Percentiles rank a stretch among this genome's conserved stretches.
Evolutionary conservation across 345 rosid genomes (phyloP).

Genomic region (Gossypium bickii): DNA sequence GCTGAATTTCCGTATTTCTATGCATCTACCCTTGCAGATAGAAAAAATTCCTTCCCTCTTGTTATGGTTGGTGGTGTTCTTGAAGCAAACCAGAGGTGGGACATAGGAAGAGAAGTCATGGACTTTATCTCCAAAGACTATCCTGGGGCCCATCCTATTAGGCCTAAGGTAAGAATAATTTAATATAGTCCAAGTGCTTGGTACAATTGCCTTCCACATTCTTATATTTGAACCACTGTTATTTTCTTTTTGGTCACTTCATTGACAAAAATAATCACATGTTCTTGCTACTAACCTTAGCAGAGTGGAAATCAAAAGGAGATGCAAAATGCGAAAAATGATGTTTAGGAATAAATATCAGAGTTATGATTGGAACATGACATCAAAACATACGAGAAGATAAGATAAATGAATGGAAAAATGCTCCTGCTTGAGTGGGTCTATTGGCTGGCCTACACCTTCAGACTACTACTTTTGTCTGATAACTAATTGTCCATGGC

Average conservation of each 20-base stretch:
- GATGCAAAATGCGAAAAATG: constrained; percentile 4
- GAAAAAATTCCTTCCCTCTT: constrained; percentile 52
- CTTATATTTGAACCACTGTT: not conserved
- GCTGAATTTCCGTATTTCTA: constrained; percentile 1
- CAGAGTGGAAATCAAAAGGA: not conserved
- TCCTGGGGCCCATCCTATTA: constrained; percentile 47
- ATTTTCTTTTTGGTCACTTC: not conserved
- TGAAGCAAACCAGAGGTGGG: constrained; percentile 63
- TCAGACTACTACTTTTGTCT: not conserved
- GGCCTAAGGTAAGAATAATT: constrained; percentile 51
- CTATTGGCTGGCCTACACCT: not conserved
- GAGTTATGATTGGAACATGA: not conserved
- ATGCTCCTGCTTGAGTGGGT: not conserved
- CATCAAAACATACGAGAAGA: not conserved
- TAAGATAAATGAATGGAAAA: not conserved
- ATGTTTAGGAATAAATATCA: not conserved
- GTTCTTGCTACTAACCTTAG: constrained; percentile 6
- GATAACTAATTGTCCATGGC: constrained; percentile 3
- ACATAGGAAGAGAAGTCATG: constrained; percentile 63
- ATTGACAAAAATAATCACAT: not conserved
- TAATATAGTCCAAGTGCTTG: not conserved
- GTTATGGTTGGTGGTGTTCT: constrained; percentile 86
- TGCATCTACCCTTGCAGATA: constrained; percentile 42
- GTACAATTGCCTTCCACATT: not conserved
- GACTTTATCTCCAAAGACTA: constrained; percentile 45